Evolutionary conservation across 2,329 filamentous ascomycete species (phyloP), one percentile per base, ranked within the genome.

Genomic region (Penicillium janthinellum): DNA sequence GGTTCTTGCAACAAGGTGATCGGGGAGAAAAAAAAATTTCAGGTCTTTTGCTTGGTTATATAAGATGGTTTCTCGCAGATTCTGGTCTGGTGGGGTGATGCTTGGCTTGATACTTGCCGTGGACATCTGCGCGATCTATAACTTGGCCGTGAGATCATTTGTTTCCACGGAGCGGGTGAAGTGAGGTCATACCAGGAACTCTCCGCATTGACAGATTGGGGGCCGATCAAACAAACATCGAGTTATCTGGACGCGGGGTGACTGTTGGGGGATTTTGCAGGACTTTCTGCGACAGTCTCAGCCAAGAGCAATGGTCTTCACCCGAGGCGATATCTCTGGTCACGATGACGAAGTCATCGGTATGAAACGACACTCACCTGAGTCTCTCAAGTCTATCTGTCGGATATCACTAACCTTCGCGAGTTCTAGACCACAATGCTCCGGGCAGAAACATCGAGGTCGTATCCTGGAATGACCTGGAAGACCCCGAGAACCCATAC

Each of bases 401-500:
- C 14, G 25, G 5, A 12, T 6, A 28, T 10, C 14, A 20, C 61
- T 60, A 11, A 64, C 55, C 38, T 22, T 44, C 0, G 14, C 1
- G 14, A 5, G 20, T 20, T 17, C 28, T 31, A 67, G 67, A 69
- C 45, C 63, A 69, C 49, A 54, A 65, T 51, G 58, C 56, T 1
- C 59, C 65, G 2, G 49, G 37, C 12, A 59, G 51, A 17, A 54
- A 64, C 38, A 56, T 69, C 31, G 64, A 58, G 25, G 52, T 70
- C 14, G 64, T 70, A 4, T 56, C 54, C 25, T 77, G 74, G 75
- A 63, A 72, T 56, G 69, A 71, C 1, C 65, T 65, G 1, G 44
- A 68, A 11, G 75, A 78, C 56, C 70, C 73, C 0, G 68, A 67
- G 42, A 75, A 77, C 51, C 77, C 77, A 12, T 75, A 73, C 66